Conservation (phyloP, 139 green algal genomes). For the Tetraselmis chui region DNA sequence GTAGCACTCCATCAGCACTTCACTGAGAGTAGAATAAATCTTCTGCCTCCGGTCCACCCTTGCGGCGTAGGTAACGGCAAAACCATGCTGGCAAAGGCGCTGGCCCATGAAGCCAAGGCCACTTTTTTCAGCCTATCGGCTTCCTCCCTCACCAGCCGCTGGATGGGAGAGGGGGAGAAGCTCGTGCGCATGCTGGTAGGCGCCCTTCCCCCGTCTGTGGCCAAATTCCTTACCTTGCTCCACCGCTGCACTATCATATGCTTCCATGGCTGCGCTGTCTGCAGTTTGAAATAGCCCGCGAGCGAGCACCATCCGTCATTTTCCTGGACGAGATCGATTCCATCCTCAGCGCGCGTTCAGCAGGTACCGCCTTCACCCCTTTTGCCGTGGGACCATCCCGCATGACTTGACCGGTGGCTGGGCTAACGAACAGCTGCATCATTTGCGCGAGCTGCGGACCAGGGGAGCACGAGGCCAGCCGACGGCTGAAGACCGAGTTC, state of each 20-base stretch:
- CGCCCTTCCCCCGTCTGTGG: background rate
- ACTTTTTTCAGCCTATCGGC: conserved; percentile 86
- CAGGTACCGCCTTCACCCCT: background rate
- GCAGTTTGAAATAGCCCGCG: conserved; percentile 47
- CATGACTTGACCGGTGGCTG: too few species aligned
- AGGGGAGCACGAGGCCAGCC: background rate
- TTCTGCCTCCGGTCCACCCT: background rate
- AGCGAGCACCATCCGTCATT: conserved; percentile 67
- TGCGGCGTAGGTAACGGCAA: conserved; percentile 65
- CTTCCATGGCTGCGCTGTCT: background rate
- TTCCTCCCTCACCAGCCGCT: conserved; percentile 70
- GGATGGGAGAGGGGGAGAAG: conserved; percentile 90
- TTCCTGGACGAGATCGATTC: conserved; percentile 89
- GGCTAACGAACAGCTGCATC: background rate
- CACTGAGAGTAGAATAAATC: background rate
- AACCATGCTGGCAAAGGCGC: conserved; percentile 52
- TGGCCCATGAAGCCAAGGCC: conserved; percentile 50
- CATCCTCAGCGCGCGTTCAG: conserved; percentile 33
- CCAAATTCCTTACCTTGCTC: background rate
- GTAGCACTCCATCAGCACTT: background rate
- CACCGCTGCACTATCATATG: background rate
- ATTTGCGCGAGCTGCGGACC: background rate
- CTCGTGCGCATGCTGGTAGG: conserved; percentile 67
- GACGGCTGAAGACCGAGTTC: background rate
- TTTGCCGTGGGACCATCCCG: too few species aligned